These are phyloP conservation scores for Rubia yunnanensis DNA, from an alignment of 257 asterid genomes.

Conservation along the genomic window DNA sequence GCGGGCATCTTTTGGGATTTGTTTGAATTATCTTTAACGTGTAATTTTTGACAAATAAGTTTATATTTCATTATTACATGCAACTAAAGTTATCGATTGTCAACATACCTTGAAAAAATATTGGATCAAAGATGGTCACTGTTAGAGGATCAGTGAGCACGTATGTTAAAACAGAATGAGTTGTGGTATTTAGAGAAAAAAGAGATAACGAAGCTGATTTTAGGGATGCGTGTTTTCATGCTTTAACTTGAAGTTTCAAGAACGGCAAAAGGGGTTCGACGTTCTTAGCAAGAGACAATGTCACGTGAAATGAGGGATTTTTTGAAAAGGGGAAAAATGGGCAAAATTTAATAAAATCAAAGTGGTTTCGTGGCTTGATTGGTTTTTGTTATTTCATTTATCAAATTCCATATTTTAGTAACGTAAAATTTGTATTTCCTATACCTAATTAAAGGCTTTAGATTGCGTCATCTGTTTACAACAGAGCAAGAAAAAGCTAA, in stretches of 20 bases:
- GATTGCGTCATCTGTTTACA: neutral
- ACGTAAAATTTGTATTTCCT: neutral
- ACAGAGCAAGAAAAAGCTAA: neutral
- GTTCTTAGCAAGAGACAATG: neutral
- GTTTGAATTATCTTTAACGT: too few relatives aligned
- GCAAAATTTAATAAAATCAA: too few relatives aligned
- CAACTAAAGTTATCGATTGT: too few relatives aligned
- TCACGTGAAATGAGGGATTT: neutral
- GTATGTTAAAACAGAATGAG: too few relatives aligned
- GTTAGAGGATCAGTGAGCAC: too few relatives aligned
- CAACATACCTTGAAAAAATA: too few relatives aligned
- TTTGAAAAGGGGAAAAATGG: neutral
- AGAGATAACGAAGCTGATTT: neutral
- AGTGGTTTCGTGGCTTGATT: neutral
- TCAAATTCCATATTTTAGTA: neutral
- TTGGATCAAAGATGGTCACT: too few relatives aligned
- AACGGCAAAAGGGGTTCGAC: neutral
- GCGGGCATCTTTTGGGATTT: too few relatives aligned
- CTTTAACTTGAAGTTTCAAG: neutral
- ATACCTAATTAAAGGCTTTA: neutral
- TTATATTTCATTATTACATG: too few relatives aligned
- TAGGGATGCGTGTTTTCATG: neutral
- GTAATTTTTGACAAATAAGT: too few relatives aligned
- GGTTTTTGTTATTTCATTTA: neutral
- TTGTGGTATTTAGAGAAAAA: too few relatives aligned